Base-by-base conservation (phyloP, 495 filamentous ascomycete genomes). In the Peziza echinospora region DNA sequence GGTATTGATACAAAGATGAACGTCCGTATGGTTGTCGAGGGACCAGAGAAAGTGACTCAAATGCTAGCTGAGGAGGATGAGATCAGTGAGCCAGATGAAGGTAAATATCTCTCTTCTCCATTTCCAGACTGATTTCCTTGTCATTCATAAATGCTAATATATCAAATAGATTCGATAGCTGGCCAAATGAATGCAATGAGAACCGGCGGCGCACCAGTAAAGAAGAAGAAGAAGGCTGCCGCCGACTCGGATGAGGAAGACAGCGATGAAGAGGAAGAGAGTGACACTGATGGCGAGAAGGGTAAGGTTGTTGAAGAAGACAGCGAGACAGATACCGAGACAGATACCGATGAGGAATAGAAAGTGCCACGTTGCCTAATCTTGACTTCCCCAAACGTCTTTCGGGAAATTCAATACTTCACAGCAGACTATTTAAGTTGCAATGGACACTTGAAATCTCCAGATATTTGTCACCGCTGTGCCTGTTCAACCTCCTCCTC, bases 61-160 rank as follows among this genome's bases (percentile, higher is more conserved):
- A 23, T 43, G 16, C 13, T 11, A 17, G 73, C 74, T 30, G 80
- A 78, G 13, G 82, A 84, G 50, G 89, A 94, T 55, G 87, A 94
- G 55, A 94, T 94, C 52, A 91, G 82, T 60, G 89, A 97, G 62
- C 87, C 91, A 7, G 89, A 96, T 58, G 89, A 94, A 68, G 89
- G 89, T 92, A 68, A 67, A 76, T 64, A 13, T 17, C 13, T 17
- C 2, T 17, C 30, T 37, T 37, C 13, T 43, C 30, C 39, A 37
- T 24, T 21, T 24, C 25, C 25, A 45, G 24, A 39, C n/a, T 47
- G 8, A n/a, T 47, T 37, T 26, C 19, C 25, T 5, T 8, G n/a
- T n/a, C n/a, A 16, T 19, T 26, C 22, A 42, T 44, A 40, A 53
- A 62, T 53, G 60, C 63, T 63, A 50, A 67, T 51, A 26, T 3